Evolutionary conservation across 73 alveolate genomes (phyloP), one percentile per base, ranked within the genome.

Genomic region (Uronychia setigera): DNA sequence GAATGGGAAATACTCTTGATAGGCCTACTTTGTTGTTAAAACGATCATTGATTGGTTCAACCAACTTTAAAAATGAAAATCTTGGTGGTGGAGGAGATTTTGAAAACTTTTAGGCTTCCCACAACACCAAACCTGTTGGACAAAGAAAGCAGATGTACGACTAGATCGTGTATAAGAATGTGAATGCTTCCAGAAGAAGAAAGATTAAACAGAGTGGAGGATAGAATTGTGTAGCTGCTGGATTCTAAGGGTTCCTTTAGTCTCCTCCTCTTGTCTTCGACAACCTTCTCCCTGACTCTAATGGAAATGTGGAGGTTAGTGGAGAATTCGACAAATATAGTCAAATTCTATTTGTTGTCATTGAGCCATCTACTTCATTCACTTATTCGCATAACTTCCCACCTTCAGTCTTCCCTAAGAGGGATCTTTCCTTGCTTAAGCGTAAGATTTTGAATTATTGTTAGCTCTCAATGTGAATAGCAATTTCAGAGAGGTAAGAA

Each of bases 1-100:
- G 59, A 76, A 75, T 93, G 85, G 99, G 99, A n/a, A 97, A 96
- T 87, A 95, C 99, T 5, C 95, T 97, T 25, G 99, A 94, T 29
- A 93, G 97, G 91, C 99, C 99, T 5, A 84, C 92, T 30, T 78
- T 97, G 31, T 78, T 97, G 29, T 86, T 97, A 78, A 97, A 97
- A 76, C 93, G 98, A 89, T 84, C 86, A 57, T 88, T 81, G 79
- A 91, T 92, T 74, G 75, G 89, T 33, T 95, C 75, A 31, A 95
- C 99, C 76, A 74, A 88, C 76, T 91, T 93, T 75, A 95, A 96
- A 35, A 89, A 87, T 31, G 99, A 97, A 90, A 59, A 32, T 29
- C 88, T 95, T 35, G 88, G 85, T 59, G 88, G 35, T 75, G 96
- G 96, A 46, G 31, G 33, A 19, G 30, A 35, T 5, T 80, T 87